Conservation (phyloP, 768 basidiomycete species). For the Kwoniella europaea region DNA sequence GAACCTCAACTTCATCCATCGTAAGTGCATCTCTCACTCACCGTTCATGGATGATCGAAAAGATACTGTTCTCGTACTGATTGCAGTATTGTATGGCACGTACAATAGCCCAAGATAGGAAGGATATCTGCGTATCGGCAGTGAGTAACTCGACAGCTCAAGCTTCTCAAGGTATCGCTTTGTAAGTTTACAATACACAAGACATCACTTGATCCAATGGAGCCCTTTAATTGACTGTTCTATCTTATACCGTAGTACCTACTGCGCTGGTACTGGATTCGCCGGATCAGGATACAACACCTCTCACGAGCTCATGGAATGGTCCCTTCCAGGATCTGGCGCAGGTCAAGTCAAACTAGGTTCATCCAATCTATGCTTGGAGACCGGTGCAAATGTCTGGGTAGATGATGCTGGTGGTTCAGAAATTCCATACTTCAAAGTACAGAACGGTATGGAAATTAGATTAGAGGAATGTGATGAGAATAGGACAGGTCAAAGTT, state of each 20-base stretch:
- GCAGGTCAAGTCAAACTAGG: conserved; percentile 13
- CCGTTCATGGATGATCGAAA: too few species aligned
- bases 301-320: conserved; percentile 2
- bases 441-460: conserved; percentile 7
- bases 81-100: neutral
- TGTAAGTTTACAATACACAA: conserved; percentile 7
- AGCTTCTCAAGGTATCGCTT: neutral
- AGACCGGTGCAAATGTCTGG: neutral
- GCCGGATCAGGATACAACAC: neutral
- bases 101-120: neutral
- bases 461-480: conserved; percentile 4
- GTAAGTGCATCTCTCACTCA: neutral
- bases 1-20: conserved; percentile 2
- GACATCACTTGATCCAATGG: neutral
- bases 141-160: neutral
- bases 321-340: conserved; percentile 1
- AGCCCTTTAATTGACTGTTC: neutral
- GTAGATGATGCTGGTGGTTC: neutral
- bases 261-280: conserved; percentile 12
- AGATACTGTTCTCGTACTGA: neutral
- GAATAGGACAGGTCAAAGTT: neutral
- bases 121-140: conserved; percentile 11
- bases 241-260: neutral
- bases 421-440: neutral
- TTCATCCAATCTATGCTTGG: conserved; percentile 8